These are phyloP conservation scores for Chalaropsis thielavioides DNA, from an alignment of 2,329 filamentous ascomycete species.

Conservation along the genomic window DNA sequence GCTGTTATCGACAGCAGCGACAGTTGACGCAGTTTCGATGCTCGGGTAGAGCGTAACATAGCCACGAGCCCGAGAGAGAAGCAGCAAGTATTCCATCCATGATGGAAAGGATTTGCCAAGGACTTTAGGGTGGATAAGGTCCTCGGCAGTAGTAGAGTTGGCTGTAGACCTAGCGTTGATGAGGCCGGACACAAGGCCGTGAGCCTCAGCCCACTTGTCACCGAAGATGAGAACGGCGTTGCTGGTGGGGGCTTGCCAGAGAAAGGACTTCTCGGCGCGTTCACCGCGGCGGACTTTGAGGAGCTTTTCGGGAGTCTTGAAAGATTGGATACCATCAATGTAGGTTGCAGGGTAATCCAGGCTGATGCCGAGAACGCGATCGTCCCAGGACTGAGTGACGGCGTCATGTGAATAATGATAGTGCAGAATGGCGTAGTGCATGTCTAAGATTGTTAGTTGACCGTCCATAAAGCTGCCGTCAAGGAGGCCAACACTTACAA, in stretches of 20 bases:
- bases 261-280: conserved; percentile 38
- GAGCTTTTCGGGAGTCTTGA: conserved; percentile 31
- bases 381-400: conserved; percentile 32
- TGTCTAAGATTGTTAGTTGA: conserved; percentile 30
- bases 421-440: conserved; percentile 63
- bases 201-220: conserved; percentile 73
- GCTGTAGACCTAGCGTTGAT: conserved; percentile 22
- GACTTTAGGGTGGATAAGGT: conserved; percentile 32
- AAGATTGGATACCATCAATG: conserved; percentile 44
- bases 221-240: conserved; percentile 74
- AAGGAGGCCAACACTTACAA: conserved; percentile 33
- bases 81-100: conserved; percentile 65
- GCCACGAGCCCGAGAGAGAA: conserved; percentile 59
- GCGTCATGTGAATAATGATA: conserved; percentile 53
- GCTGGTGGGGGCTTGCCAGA: conserved; percentile 75
- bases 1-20: conserved; percentile 68
- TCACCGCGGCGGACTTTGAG: conserved; percentile 25
- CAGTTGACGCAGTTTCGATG: conserved; percentile 34
- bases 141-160: conserved; percentile 28
- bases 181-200: conserved; percentile 58
- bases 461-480: no score
- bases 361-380: conserved; percentile 60
- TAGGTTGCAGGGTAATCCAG: conserved; percentile 55
- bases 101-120: conserved; percentile 56
- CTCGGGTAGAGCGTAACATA: conserved; percentile 72